Conservation (phyloP, 208 protist species). For the Leishmania gerbilli region DNA sequence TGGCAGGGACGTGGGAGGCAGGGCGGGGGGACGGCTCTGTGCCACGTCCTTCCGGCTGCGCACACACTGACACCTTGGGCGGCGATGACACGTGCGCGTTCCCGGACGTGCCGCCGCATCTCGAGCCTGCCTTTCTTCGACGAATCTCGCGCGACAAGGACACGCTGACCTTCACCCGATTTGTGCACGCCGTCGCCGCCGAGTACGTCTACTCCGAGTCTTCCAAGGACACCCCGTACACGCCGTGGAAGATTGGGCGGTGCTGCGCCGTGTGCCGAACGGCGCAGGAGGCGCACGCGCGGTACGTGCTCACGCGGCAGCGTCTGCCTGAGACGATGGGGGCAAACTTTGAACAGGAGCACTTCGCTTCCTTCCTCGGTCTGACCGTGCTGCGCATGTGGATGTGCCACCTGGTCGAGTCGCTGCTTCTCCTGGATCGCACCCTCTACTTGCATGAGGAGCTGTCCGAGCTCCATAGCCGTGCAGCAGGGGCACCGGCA, state of each 20-base stretch:
- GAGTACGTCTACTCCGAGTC: conserved; percentile 62
- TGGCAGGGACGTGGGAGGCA: conserved; percentile 30
- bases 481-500: neutral
- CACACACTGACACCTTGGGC: neutral
- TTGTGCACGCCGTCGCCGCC: conserved; percentile 43
- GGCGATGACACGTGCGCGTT: conserved; percentile 7
- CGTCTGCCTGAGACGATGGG: conserved; percentile 34
- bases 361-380: conserved; percentile 78
- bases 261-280: conserved; percentile 47
- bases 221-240: conserved; percentile 36
- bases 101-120: conserved; percentile 42
- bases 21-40: neutral
- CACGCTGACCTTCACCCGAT: conserved; percentile 51
- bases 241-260: conserved; percentile 36
- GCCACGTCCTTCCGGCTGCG: neutral
- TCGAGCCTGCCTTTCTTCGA: conserved; percentile 80
- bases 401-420: conserved; percentile 89
- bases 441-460: conserved; percentile 75
- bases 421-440: conserved; percentile 77
- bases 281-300: conserved; percentile 44
- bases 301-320: conserved; percentile 7
- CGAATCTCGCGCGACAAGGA: conserved; percentile 64
- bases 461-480: neutral
- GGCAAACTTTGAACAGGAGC: conserved; percentile 24
- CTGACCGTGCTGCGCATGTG: conserved; percentile 90